Conservation (phyloP, 176 grass and related monocot genomes). For the Aegilops bicornis region DNA sequence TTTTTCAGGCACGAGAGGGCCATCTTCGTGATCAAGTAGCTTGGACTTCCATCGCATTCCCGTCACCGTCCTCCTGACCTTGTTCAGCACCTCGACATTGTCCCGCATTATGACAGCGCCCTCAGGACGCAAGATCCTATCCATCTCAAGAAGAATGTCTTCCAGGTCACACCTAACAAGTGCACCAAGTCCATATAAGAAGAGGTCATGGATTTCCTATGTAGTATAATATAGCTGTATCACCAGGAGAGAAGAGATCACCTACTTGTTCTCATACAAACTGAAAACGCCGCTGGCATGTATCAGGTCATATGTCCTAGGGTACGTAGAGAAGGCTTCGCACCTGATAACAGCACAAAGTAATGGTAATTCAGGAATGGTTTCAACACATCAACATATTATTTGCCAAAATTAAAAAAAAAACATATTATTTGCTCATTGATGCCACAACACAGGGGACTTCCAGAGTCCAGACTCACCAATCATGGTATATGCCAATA, state of each 20-base stretch:
- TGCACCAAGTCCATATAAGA: background rate
- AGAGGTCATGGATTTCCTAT: background rate
- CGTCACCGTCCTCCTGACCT: conserved; percentile 47
- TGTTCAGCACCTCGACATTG: conserved; percentile 65
- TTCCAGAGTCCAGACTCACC: conserved; percentile 44
- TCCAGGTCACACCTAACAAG: conserved; percentile 54
- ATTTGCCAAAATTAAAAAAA: background rate
- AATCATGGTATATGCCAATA: conserved; percentile 94
- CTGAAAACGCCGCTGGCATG: conserved; percentile 73
- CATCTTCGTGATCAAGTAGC: conserved; percentile 89
- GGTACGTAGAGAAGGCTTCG: conserved; percentile 86
- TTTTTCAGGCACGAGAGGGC: conserved; percentile 64
- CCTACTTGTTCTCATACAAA: conserved; percentile 80
- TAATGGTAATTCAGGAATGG: conserved; percentile 19
- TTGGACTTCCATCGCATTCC: conserved; percentile 90
- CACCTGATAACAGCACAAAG: conserved; percentile 50
- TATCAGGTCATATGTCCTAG: conserved; percentile 88
- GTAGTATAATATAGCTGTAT: background rate
- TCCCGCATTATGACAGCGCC: conserved; percentile 77
- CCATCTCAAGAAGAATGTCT: conserved; percentile 94
- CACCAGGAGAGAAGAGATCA: conserved; percentile 16
- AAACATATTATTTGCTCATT: conserved; percentile 4
- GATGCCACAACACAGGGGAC: background rate
- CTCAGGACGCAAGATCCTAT: conserved; percentile 84
- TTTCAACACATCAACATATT: conserved; percentile 14